Base-by-base conservation (phyloP, 768 basidiomycete genomes). In the Candolleomyces efflorescens region DNA sequence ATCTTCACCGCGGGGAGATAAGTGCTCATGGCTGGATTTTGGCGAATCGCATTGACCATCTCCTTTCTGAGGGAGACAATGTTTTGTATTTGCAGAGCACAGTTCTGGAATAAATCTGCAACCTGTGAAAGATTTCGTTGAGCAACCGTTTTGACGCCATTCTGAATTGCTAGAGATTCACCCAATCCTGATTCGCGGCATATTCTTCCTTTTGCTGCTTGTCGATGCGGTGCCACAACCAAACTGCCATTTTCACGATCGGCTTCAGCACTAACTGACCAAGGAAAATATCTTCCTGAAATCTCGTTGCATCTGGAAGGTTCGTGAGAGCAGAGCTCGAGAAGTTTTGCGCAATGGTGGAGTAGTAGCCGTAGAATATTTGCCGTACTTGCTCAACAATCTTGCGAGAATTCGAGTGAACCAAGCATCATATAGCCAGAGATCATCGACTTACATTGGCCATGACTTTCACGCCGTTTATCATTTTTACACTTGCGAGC, bases 191-290 rank as follows among this genome's bases (percentile, higher is more conserved):
- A 56, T 82, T 78, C 18, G 72, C 70, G 20, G 74, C 66, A 32
- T 73, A 64, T 57, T 80, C 80, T 51, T 79, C 77, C 49, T 73
- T 73, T 1, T 72, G 64, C 45, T 76, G 66, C 64, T 69, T 81
- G 37, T 74, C 75, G 12, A 81, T 64, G 54, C 77, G 73, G 54
- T 76, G 73, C 87, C 90, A 94, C 12, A 86, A 67, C 90, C 90
- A 94, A 27, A 81, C 62, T 10, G 82, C 80, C 68, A 90, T 78
- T 64, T 86, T 92, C 12, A 78, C 72, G 45, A 94, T 73, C 62
- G 82, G 85, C 68, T 95, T 94, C 76, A 86, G 91, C 3, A 85
- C 71, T 17, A 93, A 70, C 66, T 93, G 86, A 2, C 82, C 82
- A 15, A 90, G 63, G 62, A 63, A 72, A 53, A 82, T 71, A 59